A percentile compares a stretch with the other conserved stretches of the same genome.
Conservation (phyloP, 2,329 filamentous ascomycete species). For the Verticillium klebahnii region DNA sequence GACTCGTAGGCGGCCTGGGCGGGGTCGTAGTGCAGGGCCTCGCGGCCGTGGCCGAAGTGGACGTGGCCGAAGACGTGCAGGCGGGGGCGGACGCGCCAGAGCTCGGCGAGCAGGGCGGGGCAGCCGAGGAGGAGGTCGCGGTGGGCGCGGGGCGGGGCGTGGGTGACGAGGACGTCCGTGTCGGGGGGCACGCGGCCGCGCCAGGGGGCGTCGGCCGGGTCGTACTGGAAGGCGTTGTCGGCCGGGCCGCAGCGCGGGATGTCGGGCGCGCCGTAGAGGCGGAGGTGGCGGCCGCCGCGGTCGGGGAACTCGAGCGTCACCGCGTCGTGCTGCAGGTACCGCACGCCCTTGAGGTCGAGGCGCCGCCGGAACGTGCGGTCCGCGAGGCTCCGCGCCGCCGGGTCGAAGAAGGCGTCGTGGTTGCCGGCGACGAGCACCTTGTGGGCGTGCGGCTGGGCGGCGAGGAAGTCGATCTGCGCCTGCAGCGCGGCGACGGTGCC, state of each 20-base stretch:
- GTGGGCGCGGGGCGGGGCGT: slow-evolving; percentile 63
- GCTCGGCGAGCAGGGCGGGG: slow-evolving; percentile 62
- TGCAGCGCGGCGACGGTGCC: slow-evolving; percentile 74
- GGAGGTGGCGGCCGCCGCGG: slow-evolving; percentile 53
- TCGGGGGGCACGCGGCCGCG: slow-evolving; percentile 63
- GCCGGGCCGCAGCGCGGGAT: slow-evolving; percentile 70
- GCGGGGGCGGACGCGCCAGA: slow-evolving; percentile 68
- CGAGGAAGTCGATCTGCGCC: slow-evolving; percentile 79
- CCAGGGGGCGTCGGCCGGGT: slow-evolving; percentile 64
- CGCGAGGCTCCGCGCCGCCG: slow-evolving; percentile 50
- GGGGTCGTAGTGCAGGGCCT: slow-evolving; percentile 70
- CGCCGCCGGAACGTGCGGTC: slow-evolving; percentile 47
- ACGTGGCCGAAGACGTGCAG: slow-evolving; percentile 85
- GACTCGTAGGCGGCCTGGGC: slow-evolving; percentile 67
- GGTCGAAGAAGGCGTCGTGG: slow-evolving; percentile 83
- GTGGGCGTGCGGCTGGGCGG: slow-evolving; percentile 65
- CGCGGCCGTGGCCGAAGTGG: slow-evolving; percentile 68
- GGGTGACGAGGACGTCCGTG: slow-evolving; percentile 76
- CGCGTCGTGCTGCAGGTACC: slow-evolving; percentile 70
- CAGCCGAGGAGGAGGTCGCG: slow-evolving; percentile 64
- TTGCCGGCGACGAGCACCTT: slow-evolving; percentile 85
- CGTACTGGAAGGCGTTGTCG: slow-evolving; percentile 76
- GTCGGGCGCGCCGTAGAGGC: slow-evolving; percentile 76
- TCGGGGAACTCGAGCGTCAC: slow-evolving; percentile 57
- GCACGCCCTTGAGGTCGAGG: slow-evolving; percentile 63